phyloP scores from a whole-genome alignment of 148 eudicot species.

The Fallopia convolvulus region DNA sequence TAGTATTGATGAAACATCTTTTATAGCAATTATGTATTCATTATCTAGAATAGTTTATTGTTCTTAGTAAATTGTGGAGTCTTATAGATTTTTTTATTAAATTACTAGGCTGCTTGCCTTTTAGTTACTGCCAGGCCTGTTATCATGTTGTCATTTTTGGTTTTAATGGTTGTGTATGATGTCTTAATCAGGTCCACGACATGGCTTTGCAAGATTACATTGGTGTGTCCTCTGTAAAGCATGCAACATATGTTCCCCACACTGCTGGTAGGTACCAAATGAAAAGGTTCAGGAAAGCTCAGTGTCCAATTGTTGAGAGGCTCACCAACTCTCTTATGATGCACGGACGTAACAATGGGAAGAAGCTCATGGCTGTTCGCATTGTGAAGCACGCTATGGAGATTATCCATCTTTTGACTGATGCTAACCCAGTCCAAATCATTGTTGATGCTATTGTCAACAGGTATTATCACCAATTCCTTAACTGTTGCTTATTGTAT shows the following conservation, averaged over 20 bases:
- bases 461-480: neutral
- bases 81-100: neutral
- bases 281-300: slow-evolving; percentile 14
- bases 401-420: slow-evolving; percentile 13
- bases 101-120: neutral
- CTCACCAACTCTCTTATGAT: slow-evolving; percentile 12
- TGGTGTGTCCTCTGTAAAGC: slow-evolving; percentile 3
- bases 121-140: neutral
- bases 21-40: too few relatives aligned
- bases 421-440: slow-evolving; percentile 9
- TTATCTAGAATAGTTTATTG: neutral
- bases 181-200: neutral
- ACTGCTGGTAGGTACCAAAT: slow-evolving; percentile 11
- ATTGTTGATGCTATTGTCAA: slow-evolving; percentile 11
- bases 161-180: neutral
- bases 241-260: slow-evolving; percentile 12
- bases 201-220: slow-evolving; percentile 14
- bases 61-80: neutral
- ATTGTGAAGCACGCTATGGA: slow-evolving; percentile 13
- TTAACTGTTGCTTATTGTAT: neutral
- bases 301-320: slow-evolving; percentile 11
- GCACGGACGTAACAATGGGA: slow-evolving; percentile 10
- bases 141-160: neutral
- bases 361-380: slow-evolving; percentile 12
- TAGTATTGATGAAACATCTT: too few relatives aligned